Evolutionary conservation across 2,329 filamentous ascomycete genomes (phyloP), one percentile per base, ranked within the genome.

Genomic region (Bipolaris gigantea): DNA sequence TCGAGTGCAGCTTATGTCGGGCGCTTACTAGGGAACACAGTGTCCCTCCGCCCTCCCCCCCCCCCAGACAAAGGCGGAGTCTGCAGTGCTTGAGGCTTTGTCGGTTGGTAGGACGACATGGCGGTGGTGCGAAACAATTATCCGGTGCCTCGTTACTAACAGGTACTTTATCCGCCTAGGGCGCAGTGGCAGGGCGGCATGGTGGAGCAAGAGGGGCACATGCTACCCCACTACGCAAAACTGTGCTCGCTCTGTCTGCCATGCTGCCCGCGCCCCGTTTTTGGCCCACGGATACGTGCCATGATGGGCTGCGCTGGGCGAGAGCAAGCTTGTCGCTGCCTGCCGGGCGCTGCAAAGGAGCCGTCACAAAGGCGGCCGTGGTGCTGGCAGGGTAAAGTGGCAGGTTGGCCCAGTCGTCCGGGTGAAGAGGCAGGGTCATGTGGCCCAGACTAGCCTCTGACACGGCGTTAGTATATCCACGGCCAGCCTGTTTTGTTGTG

Each of bases 351-450:
- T 39, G 27, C 35, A 25, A 21, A 41, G 40, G 30, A 41, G 52
- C 30, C 34, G 46, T 43, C 46, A 48, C 32, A 40, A 19, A 44
- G 10, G 15, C 55, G 50, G 48, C 55, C 50, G 57, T 53, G 48
- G 27, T 30, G 3, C 43, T 55, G 52, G 50, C 50, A 60, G 60
- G 64, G 40, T 64, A 64, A 65, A 66, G 64, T 63, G 46, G 42
- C 23, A 49, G n/a, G 32, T 47, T 49, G 18, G 50, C 56, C 53
- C 55, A 57, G 53, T 48, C 52, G 41, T 53, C 55, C 61, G 64
- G 64, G 56, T 60, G 64, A 66, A 64, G 59, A 60, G 51, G 60
- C 57, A 63, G 56, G 56, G 50, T 58, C 59, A 56, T 59, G 53
- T 60, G 53, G 27, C 15, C 36, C 48, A 39, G 45, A 51, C 62